Percentiles rank a stretch among this genome's conserved stretches.
Evolutionary conservation across 305 asterid genomes (phyloP).

Genomic region (Fraxinus sp.): DNA sequence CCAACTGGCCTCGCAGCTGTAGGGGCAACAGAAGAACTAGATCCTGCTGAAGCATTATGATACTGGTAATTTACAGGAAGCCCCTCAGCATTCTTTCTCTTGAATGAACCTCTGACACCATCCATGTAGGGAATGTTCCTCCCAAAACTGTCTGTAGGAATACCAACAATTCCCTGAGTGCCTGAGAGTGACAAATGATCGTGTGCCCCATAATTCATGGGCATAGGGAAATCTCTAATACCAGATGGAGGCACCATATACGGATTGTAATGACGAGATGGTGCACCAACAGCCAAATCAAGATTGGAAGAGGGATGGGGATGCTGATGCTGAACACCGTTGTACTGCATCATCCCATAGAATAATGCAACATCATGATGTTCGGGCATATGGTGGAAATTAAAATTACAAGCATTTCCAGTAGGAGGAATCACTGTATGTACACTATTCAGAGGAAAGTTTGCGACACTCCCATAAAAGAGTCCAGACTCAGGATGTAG

Average conservation of each 20-base stretch:
- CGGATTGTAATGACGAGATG: conserved; percentile 50
- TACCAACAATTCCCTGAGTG: conserved; percentile 33
- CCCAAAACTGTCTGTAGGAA: conserved; percentile 36
- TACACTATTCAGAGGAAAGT: conserved; percentile 50
- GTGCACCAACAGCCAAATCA: conserved; percentile 47
- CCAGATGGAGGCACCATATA: conserved; percentile 39
- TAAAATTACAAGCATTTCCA: conserved; percentile 43
- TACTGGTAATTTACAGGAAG: conserved; percentile 36
- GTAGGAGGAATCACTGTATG: conserved; percentile 52
- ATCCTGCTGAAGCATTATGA: conserved; percentile 36
- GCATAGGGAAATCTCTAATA: conserved; percentile 38
- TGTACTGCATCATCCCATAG: conserved; percentile 54
- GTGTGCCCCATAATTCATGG: conserved; percentile 35
- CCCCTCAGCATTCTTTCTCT: conserved; percentile 43
- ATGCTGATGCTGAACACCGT: conserved; percentile 43
- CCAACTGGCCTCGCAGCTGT: conserved; percentile 25
- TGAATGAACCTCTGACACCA: conserved; percentile 31
- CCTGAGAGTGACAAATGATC: conserved; percentile 33
- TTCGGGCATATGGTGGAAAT: conserved; percentile 54
- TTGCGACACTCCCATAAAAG: conserved; percentile 46
- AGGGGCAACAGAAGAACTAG: conserved; percentile 41
- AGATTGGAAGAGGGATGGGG: conserved; percentile 44
- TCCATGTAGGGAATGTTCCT: conserved; percentile 33
- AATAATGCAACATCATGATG: conserved; percentile 50
- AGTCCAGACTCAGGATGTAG: conserved; percentile 47